Base-by-base conservation (phyloP, 192 early-diverging fungal genomes). In the Thoreauomyces humboldtii region DNA sequence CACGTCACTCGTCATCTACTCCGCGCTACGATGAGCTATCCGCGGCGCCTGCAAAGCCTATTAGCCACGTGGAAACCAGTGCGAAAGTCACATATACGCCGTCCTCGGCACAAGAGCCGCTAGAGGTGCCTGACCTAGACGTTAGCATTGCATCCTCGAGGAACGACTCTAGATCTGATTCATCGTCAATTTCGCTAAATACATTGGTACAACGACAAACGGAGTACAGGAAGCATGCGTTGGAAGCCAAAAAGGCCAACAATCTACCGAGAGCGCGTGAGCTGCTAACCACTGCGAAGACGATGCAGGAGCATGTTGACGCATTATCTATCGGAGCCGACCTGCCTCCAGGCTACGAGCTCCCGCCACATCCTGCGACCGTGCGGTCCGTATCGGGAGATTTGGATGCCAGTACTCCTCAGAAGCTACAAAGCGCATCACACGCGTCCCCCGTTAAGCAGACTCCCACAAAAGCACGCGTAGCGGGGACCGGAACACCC, bases 221-320 rank as follows among this genome's bases (percentile, higher is more conserved):
- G 27, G 77, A 89, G 65, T 89, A 89, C 63, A 87, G 83, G 61
- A 65, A 79, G 28, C 75, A 74, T 7, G 88, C 85, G 3, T 46
- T 85, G 34, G 66, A 67, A 12, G 80, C 75, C 62, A 88, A 88
- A 72, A 62, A 74, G 17, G 45, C 75, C 0, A 72, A 77, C 28
- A 71, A 87, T 43, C 19, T 80, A 2, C 43, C 45, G 11, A 61
- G 31, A 3, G 83, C 86, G 1, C 69, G 81, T 15, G 76, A 86
- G 63, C 72, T 81, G 73, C 37, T 89, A 14, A 54, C 50, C 29
- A 59, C 63, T 2, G 71, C 78, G 0, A 82, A 83, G 58, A 45
- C 41, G 21, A 63, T 89, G 21, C 70, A 83, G 51, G 69, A 77
- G 0, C 56, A 55, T 1, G 69, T 78, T 35, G 61, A 77, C 25